Percentiles rank a stretch among this genome's conserved stretches.
Evolutionary conservation across 805 yeast species (phyloP).

Genomic region (Candida multigemmis): DNA sequence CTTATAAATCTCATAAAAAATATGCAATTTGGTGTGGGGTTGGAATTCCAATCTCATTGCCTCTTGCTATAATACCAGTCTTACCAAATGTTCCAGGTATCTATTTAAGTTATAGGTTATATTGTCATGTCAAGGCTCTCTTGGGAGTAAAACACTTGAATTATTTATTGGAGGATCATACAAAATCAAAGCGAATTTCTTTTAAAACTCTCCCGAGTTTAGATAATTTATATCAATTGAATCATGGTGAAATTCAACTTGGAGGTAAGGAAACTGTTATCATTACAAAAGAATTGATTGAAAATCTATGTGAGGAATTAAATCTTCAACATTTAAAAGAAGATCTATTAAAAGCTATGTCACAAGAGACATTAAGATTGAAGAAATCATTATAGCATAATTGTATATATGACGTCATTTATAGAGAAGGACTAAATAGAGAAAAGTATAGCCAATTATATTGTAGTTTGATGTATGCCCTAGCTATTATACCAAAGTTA

Average conservation of each 20-base stretch:
- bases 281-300: constrained; percentile 37
- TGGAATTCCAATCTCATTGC: constrained; percentile 70
- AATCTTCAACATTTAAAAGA: constrained; percentile 35
- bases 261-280: constrained; percentile 26
- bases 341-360: constrained; percentile 41
- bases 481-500: too few species aligned
- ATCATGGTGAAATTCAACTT: constrained; percentile 2
- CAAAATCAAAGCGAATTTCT: constrained; percentile 13
- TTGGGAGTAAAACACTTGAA: constrained; percentile 65
- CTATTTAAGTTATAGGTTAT: constrained; percentile 70
- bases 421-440: too few species aligned
- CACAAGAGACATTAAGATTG: constrained; percentile 38
- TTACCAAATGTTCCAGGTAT: constrained; percentile 91
- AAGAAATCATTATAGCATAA: constrained; percentile 3
- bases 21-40: constrained; percentile 44
- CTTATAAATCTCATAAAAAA: constrained; percentile 45
- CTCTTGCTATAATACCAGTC: constrained; percentile 75
- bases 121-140: constrained; percentile 76
- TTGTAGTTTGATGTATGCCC: too few species aligned
- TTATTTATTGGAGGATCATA: constrained; percentile 33
- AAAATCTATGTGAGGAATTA: constrained; percentile 33
- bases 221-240: constrained; percentile 10
- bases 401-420: too few species aligned
- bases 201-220: constrained; percentile 8
- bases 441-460: too few species aligned